Base-by-base conservation (phyloP, 2,329 filamentous ascomycete species). In the Stagonosporopsis tanaceti region DNA sequence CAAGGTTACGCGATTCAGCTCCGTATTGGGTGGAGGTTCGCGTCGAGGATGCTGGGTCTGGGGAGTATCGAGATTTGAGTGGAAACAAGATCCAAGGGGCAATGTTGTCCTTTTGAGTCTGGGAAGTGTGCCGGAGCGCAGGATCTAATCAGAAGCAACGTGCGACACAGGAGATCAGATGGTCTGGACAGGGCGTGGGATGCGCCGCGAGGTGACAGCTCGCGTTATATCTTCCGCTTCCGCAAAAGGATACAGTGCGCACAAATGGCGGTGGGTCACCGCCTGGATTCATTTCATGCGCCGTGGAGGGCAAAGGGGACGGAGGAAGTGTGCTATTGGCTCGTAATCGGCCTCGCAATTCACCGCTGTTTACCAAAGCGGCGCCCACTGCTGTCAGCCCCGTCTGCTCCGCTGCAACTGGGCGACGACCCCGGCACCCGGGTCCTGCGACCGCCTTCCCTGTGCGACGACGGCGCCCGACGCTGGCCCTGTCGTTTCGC, bases 71-170 rank as follows among this genome's bases (percentile, higher is more conserved):
- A 57, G 50, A 57, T 50, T 57, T 40, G 45, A 39, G 54, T 51
- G 50, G 52, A 46, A 53, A 54, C 53, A 59, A 54, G 53, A 57
- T 44, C 39, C 40, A 40, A 37, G 60, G 53, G 58, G 59, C 55
- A 46, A 42, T 42, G 44, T n/a, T n/a, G 44, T 47, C 45, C 25
- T 53, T 59, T 54, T 50, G 41, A 38, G 56, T 34, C 47, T 50
- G 46, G 57, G 48, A 39, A 50, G 39, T 53, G 48, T 57, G 38
- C 32, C 48, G 34, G 63, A 61, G 67, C 72, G 69, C 74, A 72
- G 67, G 68, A 71, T 67, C 59, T 69, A 68, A 69, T 72, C 71
- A 72, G 69, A 71, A 72, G 71, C 66, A 69, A 70, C 58, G 60
- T 67, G 72, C 72, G 69, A 50, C 54, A 34, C 48, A 48, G 62